Percentiles rank a stretch among this genome's conserved stretches.
These are phyloP conservation scores for Lupinus albus DNA, from an alignment of 306 rosid genomes.

Conservation along the genomic window DNA sequence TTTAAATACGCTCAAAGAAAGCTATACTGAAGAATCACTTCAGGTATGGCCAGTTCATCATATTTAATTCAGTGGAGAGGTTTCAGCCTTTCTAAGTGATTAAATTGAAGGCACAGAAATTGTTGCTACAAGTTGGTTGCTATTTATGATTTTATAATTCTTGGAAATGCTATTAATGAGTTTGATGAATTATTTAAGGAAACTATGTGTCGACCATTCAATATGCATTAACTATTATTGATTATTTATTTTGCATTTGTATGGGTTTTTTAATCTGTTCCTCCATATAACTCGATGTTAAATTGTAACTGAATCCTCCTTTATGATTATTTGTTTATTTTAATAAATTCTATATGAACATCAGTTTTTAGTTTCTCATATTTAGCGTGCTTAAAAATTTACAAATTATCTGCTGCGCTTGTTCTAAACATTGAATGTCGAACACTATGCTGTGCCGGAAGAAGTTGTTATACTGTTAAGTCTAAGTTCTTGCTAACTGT, in stretches of 20 bases:
- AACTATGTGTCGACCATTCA: slow-evolving; percentile 18
- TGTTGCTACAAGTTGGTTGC: slow-evolving; percentile 23
- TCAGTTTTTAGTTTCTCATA: slow-evolving; percentile 23
- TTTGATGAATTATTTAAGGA: not conserved
- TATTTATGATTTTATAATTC: not conserved
- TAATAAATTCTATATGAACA: slow-evolving; percentile 12
- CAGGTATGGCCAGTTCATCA: slow-evolving; percentile 55
- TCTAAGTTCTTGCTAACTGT: not conserved
- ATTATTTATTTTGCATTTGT: not conserved
- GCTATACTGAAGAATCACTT: slow-evolving; percentile 96
- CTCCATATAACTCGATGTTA: slow-evolving; percentile 25
- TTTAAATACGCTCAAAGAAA: slow-evolving; percentile 85
- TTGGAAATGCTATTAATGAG: not conserved
- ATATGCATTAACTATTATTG: slow-evolving; percentile 1
- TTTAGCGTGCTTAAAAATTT: slow-evolving; percentile 8
- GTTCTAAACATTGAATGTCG: not conserved
- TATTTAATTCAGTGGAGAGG: slow-evolving; percentile 12
- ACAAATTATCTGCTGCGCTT: not conserved
- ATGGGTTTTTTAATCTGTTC: slow-evolving; percentile 31
- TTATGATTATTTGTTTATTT: slow-evolving; percentile 12
- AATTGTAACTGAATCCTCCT: slow-evolving; percentile 13
- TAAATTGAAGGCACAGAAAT: slow-evolving; percentile 18
- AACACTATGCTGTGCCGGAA: slow-evolving; percentile 9
- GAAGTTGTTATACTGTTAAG: slow-evolving; percentile 14
- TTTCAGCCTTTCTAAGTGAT: slow-evolving; percentile 18